Conservation (phyloP, 768 basidiomycete species). For the Hydnomerulius pinastri region DNA sequence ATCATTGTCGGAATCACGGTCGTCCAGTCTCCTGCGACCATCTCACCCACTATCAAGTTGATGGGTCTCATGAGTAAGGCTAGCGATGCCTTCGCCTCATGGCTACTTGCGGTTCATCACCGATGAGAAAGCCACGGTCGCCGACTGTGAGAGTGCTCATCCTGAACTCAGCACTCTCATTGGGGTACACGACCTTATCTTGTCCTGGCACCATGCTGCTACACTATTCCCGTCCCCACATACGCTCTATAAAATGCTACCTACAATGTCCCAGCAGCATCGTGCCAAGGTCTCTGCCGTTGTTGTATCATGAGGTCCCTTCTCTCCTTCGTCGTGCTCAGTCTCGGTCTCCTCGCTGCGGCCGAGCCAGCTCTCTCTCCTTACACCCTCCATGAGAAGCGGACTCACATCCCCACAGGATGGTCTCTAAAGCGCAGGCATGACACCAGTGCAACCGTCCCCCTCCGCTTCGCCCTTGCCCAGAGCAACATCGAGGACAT, state of each 20-base stretch:
- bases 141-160: background rate
- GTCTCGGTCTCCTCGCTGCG: constrained; percentile 19
- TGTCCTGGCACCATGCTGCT: constrained; percentile 9
- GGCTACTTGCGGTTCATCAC: background rate
- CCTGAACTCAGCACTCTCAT: background rate
- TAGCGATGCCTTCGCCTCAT: background rate
- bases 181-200: background rate
- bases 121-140: background rate
- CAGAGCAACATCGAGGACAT: constrained; percentile 33
- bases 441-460: constrained; percentile 27
- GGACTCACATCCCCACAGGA: constrained; percentile 31
- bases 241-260: constrained; percentile 11
- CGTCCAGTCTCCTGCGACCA: too few species aligned
- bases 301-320: constrained; percentile 16
- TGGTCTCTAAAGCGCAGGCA: constrained; percentile 43
- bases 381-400: constrained; percentile 42
- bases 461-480: constrained; percentile 33
- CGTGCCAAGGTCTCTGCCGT: background rate
- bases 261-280: background rate
- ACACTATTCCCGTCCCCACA: constrained; percentile 7
- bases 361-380: constrained; percentile 18
- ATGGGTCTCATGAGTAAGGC: background rate
- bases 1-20: background rate
- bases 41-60: too few species aligned
- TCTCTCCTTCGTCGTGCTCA: constrained; percentile 13